phyloP scores from a whole-genome alignment of 2,329 filamentous ascomycete species.

The Beauveria caledonica region DNA sequence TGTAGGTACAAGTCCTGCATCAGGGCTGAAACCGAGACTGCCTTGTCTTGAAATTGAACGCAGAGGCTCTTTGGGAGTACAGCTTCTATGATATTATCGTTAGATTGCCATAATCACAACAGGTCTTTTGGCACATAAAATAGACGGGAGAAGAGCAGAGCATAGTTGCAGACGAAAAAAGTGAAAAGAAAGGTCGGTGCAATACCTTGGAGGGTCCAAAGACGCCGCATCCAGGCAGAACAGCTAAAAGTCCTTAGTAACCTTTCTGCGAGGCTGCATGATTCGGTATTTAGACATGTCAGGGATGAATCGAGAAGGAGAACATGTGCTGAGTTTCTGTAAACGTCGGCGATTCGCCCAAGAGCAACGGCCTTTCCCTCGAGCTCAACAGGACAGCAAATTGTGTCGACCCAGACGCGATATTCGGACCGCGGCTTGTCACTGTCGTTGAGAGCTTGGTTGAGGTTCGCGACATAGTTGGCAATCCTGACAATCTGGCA shows the following conservation, averaged over 20 bases:
- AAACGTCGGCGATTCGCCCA: conserved; percentile 25
- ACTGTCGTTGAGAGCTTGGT: neutral
- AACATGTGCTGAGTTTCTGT: conserved; percentile 23
- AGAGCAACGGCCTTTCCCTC: conserved; percentile 22
- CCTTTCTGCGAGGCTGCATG: conserved; percentile 18
- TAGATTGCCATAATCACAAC: no score
- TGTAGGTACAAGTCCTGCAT: conserved; percentile 12
- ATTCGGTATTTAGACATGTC: conserved; percentile 14
- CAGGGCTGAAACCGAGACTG: conserved; percentile 14
- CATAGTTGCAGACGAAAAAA: neutral
- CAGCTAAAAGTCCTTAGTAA: conserved; percentile 22
- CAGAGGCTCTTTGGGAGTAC: conserved; percentile 23
- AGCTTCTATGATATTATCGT: conserved; percentile 20
- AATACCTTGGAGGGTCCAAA: conserved; percentile 31
- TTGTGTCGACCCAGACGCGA: conserved; percentile 26
- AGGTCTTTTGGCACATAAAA: no score
- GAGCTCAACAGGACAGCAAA: conserved; percentile 24
- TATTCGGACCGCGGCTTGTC: conserved; percentile 12
- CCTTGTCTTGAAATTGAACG: conserved; percentile 26
- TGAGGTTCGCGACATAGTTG: conserved; percentile 17
- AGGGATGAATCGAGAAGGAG: conserved; percentile 27
- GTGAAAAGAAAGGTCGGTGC: neutral
- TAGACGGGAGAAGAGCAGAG: neutral
- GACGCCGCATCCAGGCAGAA: conserved; percentile 30
- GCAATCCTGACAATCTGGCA: conserved; percentile 24